Percentiles rank a stretch among this genome's conserved stretches.
phyloP scores from a whole-genome alignment of 2,329 filamentous ascomycete genomes.

The Emericellopsis cladophorae region DNA sequence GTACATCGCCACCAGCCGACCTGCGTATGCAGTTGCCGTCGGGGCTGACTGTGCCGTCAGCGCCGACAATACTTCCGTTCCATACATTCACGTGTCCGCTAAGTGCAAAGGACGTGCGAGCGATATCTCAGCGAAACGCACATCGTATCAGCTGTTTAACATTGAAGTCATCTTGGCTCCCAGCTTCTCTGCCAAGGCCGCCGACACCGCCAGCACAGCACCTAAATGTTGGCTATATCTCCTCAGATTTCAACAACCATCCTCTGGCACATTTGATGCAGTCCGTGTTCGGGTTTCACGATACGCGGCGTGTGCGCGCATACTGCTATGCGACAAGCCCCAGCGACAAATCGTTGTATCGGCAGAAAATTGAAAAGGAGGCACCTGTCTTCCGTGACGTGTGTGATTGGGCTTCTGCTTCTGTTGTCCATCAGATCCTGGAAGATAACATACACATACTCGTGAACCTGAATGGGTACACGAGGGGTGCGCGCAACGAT shows the following conservation, averaged over 20 bases:
- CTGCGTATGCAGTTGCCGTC: constrained; percentile 52
- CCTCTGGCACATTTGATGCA: constrained; percentile 96
- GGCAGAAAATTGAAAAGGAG: constrained; percentile 85
- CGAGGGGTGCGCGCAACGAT: constrained; percentile 89
- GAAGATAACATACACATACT: constrained; percentile 85
- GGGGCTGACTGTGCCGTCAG: constrained; percentile 65
- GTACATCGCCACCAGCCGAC: too few relatives aligned
- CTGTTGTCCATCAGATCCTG: constrained; percentile 74
- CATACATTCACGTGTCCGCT: constrained; percentile 95
- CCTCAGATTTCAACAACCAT: constrained; percentile 98
- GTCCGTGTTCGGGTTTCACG: constrained; percentile 89
- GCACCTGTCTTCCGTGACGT: constrained; percentile 85
- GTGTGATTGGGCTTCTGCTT: constrained; percentile 75
- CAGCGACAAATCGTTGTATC: constrained; percentile 80
- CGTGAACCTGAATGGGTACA: constrained; percentile 97
- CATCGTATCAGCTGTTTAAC: constrained; percentile 87
- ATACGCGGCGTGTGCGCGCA: constrained; percentile 60
- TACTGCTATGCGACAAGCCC: constrained; percentile 93
- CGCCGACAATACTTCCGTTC: constrained; percentile 90
- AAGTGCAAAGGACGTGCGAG: constrained; percentile 79
- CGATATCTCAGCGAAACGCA: constrained; percentile 91
- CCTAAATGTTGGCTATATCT: constrained; percentile 90
- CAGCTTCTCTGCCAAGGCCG: constrained; percentile 68
- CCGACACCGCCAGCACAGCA: constrained; percentile 70
- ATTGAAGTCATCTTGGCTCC: constrained; percentile 75